Evolutionary conservation across 208 protist genomes (phyloP).

Genomic region (Trypanosoma lewisi): DNA sequence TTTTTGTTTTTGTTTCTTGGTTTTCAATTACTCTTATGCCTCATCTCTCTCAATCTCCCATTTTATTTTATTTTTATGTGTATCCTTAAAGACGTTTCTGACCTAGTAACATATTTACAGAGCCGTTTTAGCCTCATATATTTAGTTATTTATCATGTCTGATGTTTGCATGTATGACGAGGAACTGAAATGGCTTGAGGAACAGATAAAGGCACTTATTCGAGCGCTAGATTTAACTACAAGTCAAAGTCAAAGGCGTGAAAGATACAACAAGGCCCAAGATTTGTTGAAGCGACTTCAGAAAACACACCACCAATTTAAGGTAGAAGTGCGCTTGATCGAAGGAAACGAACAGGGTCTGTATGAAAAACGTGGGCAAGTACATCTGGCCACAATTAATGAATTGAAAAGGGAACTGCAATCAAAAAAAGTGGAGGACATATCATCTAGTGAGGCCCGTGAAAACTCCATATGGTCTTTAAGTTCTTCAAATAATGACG

Average conservation of each 20-base stretch:
- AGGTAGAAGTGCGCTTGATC: conserved; percentile 56
- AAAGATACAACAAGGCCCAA: conserved; percentile 34
- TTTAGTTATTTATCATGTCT: conserved; percentile 19
- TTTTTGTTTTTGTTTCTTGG: background rate
- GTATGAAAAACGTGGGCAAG: conserved; percentile 25
- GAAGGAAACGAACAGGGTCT: conserved; percentile 30
- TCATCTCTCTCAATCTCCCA: no score
- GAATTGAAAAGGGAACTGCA: conserved; percentile 18
- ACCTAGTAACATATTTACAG: no score
- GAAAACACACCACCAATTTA: conserved; percentile 55
- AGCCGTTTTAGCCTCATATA: background rate
- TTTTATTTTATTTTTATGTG: conserved; percentile 18
- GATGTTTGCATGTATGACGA: conserved; percentile 62
- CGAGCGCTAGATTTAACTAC: conserved; percentile 12
- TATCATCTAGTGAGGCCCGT: background rate
- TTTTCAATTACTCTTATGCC: no score
- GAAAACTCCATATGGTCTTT: conserved; percentile 16
- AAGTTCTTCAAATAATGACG: conserved; percentile 16
- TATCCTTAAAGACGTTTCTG: background rate
- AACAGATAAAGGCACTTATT: conserved; percentile 37
- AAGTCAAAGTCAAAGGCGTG: conserved; percentile 10
- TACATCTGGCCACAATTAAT: conserved; percentile 13
- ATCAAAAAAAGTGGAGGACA: conserved; percentile 28
- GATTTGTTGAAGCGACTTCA: conserved; percentile 38
- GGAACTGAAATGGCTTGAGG: conserved; percentile 55